phyloP scores from a whole-genome alignment of 192 early-diverging fungal species.

The Powellomyces hirtus region DNA sequence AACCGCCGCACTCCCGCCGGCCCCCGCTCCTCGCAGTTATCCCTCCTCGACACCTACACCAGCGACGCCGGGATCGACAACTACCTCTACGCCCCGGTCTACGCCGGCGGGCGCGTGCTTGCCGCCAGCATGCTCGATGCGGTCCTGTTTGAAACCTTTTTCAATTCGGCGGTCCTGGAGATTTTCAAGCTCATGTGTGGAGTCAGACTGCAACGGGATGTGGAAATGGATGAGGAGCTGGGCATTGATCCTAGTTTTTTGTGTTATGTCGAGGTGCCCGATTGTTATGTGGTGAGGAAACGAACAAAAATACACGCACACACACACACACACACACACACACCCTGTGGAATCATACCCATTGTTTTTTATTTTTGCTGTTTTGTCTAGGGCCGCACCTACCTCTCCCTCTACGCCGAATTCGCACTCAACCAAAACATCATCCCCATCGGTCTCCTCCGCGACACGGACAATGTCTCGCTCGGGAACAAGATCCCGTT shows the following conservation, averaged over 20 bases:
- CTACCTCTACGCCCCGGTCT: constrained; percentile 56
- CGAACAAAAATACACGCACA: too few relatives aligned
- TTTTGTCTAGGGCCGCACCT: constrained; percentile 47
- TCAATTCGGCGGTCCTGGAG: constrained; percentile 56
- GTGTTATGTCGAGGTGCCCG: constrained; percentile 42
- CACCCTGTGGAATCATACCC: too few relatives aligned
- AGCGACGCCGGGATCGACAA: neutral
- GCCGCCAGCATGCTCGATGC: constrained; percentile 53
- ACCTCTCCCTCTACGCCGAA: constrained; percentile 47
- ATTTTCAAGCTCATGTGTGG: constrained; percentile 65
- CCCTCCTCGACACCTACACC: constrained; percentile 2
- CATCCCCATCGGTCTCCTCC: constrained; percentile 52
- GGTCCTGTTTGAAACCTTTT: constrained; percentile 53
- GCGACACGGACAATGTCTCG: constrained; percentile 1
- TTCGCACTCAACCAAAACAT: constrained; percentile 53
- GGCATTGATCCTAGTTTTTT: constrained; percentile 35
- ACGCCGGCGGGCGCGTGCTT: constrained; percentile 64
- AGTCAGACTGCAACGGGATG: constrained; percentile 27
- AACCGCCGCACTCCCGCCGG: constrained; percentile 30
- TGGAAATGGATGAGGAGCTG: constrained; percentile 13
- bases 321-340: too few relatives aligned
- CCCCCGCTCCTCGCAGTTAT: constrained; percentile 11
- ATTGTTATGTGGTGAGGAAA: constrained; percentile 43
- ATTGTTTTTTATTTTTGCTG: neutral
- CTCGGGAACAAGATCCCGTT: constrained; percentile 62